Evolutionary conservation across 192 early-diverging fungal species (phyloP), one percentile per base, ranked within the genome.

Genomic region (Linderina pennispora): DNA sequence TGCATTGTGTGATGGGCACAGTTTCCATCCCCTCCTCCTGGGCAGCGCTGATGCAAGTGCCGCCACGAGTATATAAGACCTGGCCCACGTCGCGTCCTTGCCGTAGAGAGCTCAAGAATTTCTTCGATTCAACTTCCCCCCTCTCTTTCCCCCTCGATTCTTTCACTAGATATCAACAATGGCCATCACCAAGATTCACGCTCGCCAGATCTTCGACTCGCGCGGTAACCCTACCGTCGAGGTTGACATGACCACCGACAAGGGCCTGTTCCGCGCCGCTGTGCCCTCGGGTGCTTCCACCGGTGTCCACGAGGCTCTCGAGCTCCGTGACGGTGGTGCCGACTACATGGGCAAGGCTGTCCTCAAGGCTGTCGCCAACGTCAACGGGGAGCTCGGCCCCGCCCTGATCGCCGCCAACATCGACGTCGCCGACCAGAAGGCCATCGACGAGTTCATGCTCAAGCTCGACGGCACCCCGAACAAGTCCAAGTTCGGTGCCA

Each of bases 221-320:
- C 87, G 95, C 53, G 95, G 95, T 57, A 97, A 97, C 84, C 95
- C 95, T 50, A 98, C 95, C 45, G 86, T 98, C 47, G 92, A 98
- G 76, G 96, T 97, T 32, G 96, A 98, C 48, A 77, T 98, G 72
- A 90, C 86, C 47, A 98, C 96, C 57, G 78, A 77, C 42, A 83
- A 92, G 75, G 94, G 94, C 55, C 72, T 88, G 43, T 99, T 99
- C 87, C 89, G 91, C 49, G 92, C 94, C 32, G 92, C 87, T 37
- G 96, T 99, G 36, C 96, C 96, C 42, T 95, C 92, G 55, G 96
- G 96, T 54, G 96, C 96, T 24, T 97, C 94, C 37, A 99, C 96
- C 39, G 96, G 96, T 67, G 82, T 99, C 62, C 88, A 99, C 78
- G 96, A 99, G 78, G 96, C 96, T 39, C 79, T 97, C 20, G 96